phyloP scores from a whole-genome alignment of 768 basidiomycete species.

The Pisolithus orientalis region DNA sequence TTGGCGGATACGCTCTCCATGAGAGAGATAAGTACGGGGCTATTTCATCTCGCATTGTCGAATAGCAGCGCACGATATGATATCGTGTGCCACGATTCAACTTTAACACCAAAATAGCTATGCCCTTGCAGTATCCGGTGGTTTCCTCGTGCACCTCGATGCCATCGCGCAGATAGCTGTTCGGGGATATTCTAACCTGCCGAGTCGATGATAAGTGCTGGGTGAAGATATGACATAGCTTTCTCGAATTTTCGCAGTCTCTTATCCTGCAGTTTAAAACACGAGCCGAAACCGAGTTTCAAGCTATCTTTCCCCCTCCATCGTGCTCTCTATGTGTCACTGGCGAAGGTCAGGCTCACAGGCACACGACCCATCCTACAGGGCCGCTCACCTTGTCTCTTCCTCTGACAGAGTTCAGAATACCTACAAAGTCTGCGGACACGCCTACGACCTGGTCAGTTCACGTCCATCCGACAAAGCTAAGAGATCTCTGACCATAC shows the following conservation, averaged over 20 bases:
- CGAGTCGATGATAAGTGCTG: constrained; percentile 17
- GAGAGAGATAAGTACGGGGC: constrained; percentile 9
- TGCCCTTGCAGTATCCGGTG: constrained; percentile 27
- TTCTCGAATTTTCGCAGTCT: constrained; percentile 13
- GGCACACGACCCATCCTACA: constrained; percentile 3
- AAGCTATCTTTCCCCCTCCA: constrained; percentile 10
- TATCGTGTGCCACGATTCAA: constrained; percentile 9
- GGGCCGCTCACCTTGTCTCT: constrained; percentile 8
- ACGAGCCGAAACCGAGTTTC: constrained; percentile 1
- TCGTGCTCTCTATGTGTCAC: constrained; percentile 50
- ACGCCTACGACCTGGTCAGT: constrained; percentile 48
- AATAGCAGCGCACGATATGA: constrained; percentile 16
- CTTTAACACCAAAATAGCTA: constrained; percentile 19
- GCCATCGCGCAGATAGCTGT: constrained; percentile 16
- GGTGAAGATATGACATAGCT: constrained; percentile 20
- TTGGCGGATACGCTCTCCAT: constrained; percentile 18
- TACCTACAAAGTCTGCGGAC: constrained; percentile 51
- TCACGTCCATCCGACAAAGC: constrained; percentile 3
- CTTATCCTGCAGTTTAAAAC: constrained; percentile 21
- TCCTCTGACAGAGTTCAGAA: constrained; percentile 50
- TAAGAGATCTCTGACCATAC: constrained; percentile 5
- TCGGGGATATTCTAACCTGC: constrained; percentile 15
- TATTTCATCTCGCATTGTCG: constrained; percentile 12
- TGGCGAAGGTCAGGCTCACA: constrained; percentile 54
- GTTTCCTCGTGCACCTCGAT: constrained; percentile 20